Base-by-base conservation (phyloP, 257 asterid species). In the Jacaranda mimosifolia region DNA sequence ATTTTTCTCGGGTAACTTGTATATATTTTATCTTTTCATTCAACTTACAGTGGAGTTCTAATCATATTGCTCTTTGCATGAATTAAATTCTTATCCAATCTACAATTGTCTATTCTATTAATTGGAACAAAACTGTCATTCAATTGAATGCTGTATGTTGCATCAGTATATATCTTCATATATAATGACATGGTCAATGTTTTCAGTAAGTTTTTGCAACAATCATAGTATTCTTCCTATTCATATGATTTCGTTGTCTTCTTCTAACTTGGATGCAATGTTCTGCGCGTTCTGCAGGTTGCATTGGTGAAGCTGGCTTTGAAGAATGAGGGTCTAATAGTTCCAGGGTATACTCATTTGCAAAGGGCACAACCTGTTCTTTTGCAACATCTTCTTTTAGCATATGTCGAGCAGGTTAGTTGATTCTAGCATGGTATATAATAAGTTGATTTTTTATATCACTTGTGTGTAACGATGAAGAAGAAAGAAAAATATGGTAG, bases 321-420 rank as follows among this genome's bases (percentile, higher is more conserved):
- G 75, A 91, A 82, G 82, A 90, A 96, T 73, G 90, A 93, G 76
- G 93, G 86, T 35, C 85, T 96, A 68, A 93, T 96, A 75, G 96
- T 96, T 84, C 99, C 99, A 32, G 99, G 99, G 65, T 96, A 93
- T 79, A 96, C 99, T 70, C 99, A 93, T 88, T 68, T 96, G 88
- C 99, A 93, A 83, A 88, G 99, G 82, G 99, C 99, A 53, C 99
- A 96, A 49, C 99, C 99, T 73, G 91, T 96, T 86, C 92, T 96
- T 75, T 83, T 96, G 83, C 98, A 92, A 36, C 99, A 96, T 88
- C 98, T 89, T 87, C 94, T 96, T 84, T 83, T 96, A 80, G 96
- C 97, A 32, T 96, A 93, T 70, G 89, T 93, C 45, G 99, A 96
- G 83, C 97, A 91, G 97, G 99, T 94, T 26, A 46, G 79, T 72